These are phyloP conservation scores for Diaporthe citrichinensis DNA, from an alignment of 2,329 filamentous ascomycete species.

Conservation along the genomic window DNA sequence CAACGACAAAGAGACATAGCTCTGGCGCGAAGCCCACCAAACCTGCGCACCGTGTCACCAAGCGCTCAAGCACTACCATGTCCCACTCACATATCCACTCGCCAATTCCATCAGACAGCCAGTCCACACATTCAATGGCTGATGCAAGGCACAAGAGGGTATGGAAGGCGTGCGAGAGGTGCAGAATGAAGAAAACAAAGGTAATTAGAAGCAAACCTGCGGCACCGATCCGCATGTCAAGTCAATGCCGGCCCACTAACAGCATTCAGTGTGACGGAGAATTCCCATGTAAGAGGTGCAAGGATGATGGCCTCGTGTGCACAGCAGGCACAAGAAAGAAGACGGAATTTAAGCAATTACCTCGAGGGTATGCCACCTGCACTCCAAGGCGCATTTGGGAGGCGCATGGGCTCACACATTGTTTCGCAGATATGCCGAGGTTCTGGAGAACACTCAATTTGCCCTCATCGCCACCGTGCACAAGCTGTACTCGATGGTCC, in stretches of 20 bases:
- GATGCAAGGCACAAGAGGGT: slow-evolving; percentile 75
- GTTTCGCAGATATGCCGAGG: slow-evolving; percentile 69
- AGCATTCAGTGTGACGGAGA: slow-evolving; percentile 72
- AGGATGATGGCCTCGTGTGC: slow-evolving; percentile 75
- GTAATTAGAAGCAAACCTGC: slow-evolving; percentile 51
- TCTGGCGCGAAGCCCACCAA: slow-evolving; percentile 63
- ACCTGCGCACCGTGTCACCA: slow-evolving; percentile 64
- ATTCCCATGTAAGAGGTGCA: slow-evolving; percentile 76
- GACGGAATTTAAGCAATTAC: slow-evolving; percentile 78
- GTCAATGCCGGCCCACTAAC: slow-evolving; percentile 22
- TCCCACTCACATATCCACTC: slow-evolving; percentile 52
- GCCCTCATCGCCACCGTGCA: slow-evolving; percentile 75
- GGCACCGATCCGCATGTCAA: background rate
- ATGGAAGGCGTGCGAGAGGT: slow-evolving; percentile 77
- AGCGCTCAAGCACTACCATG: slow-evolving; percentile 62
- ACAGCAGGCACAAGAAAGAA: slow-evolving; percentile 75
- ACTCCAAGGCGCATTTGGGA: background rate
- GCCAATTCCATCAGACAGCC: slow-evolving; percentile 54
- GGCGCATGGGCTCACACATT: slow-evolving; percentile 37
- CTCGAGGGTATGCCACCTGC: slow-evolving; percentile 65
- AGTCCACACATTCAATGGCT: slow-evolving; percentile 56
- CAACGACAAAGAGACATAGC: slow-evolving; percentile 55
- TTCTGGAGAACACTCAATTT: slow-evolving; percentile 76
- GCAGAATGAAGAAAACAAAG: slow-evolving; percentile 80
- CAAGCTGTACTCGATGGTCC: slow-evolving; percentile 76